These are phyloP conservation scores for Balamuthia mandrillaris DNA, from an alignment of 208 protist genomes.

Conservation along the genomic window DNA sequence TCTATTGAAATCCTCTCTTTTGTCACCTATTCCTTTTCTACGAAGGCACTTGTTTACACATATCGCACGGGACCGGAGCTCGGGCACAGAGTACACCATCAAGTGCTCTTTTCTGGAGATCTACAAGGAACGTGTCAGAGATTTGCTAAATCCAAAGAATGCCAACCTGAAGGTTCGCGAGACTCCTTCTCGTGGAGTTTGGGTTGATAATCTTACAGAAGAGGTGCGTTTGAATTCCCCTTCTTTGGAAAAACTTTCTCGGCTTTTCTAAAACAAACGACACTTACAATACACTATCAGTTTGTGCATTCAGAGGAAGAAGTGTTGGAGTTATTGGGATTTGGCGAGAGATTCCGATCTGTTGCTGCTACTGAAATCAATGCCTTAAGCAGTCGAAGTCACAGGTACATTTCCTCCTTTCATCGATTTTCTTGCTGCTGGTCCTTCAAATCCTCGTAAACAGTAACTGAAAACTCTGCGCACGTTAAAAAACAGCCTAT, in stretches of 20 bases:
- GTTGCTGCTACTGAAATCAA: constrained; percentile 86
- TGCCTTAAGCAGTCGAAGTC: constrained; percentile 24
- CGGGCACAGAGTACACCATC: constrained; percentile 85
- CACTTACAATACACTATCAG: neutral
- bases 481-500: constrained; percentile 64
- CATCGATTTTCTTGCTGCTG: neutral
- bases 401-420: constrained; percentile 8
- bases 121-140: constrained; percentile 93
- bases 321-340: constrained; percentile 77
- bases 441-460: neutral
- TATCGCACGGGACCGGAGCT: neutral
- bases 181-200: constrained; percentile 84
- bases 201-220: constrained; percentile 83
- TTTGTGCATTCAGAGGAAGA: constrained; percentile 81
- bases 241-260: neutral
- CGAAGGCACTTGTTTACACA: constrained; percentile 8
- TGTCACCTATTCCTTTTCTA: neutral
- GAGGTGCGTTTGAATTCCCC: neutral
- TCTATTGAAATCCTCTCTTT: neutral
- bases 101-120: constrained; percentile 92
- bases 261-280: neutral
- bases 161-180: constrained; percentile 81
- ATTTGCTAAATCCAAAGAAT: constrained; percentile 83
- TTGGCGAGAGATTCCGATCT: constrained; percentile 79
- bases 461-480: no score